Conservation (phyloP, 163 green algal genomes). For the Coccomyxa subellipsoidea region DNA sequence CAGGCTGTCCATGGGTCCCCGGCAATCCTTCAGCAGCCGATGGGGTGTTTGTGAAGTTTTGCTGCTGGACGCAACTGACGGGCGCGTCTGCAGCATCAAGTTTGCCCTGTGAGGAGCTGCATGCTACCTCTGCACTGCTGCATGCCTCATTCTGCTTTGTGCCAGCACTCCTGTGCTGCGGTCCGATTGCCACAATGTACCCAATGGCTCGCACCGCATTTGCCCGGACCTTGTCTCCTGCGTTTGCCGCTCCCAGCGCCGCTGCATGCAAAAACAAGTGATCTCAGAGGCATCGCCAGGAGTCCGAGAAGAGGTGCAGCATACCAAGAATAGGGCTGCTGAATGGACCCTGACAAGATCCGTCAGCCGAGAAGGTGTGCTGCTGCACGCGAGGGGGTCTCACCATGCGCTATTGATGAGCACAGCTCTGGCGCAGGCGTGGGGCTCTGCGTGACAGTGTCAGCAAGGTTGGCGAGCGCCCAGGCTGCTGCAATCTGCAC, state of each 20-base stretch:
- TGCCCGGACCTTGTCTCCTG: constrained; percentile 66
- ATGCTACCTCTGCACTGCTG: background rate
- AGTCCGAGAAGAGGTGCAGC: too few relatives aligned
- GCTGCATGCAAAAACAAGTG: constrained; percentile 20
- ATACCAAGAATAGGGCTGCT: too few relatives aligned
- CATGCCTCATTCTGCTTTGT: background rate
- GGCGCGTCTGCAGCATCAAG: background rate
- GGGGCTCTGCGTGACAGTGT: constrained; percentile 16
- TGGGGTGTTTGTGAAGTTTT: too few relatives aligned
- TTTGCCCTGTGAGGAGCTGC: too few relatives aligned
- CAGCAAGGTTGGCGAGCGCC: constrained; percentile 58
- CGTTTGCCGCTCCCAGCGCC: constrained; percentile 38
- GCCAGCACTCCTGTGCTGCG: background rate
- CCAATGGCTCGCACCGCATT: constrained; percentile 61
- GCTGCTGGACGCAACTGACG: too few relatives aligned
- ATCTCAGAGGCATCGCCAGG: too few relatives aligned
- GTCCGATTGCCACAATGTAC: constrained; percentile 39
- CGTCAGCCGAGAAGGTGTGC: too few relatives aligned
- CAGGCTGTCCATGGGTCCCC: background rate
- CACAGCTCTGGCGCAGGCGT: background rate
- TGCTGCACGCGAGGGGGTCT: background rate
- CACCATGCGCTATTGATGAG: background rate
- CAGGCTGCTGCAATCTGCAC: constrained; percentile 57
- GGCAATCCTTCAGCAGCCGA: too few relatives aligned
- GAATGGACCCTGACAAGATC: too few relatives aligned